Conservation (phyloP, 371 early-diverging fungal species). For the Neoconidiobolus thromboides region DNA sequence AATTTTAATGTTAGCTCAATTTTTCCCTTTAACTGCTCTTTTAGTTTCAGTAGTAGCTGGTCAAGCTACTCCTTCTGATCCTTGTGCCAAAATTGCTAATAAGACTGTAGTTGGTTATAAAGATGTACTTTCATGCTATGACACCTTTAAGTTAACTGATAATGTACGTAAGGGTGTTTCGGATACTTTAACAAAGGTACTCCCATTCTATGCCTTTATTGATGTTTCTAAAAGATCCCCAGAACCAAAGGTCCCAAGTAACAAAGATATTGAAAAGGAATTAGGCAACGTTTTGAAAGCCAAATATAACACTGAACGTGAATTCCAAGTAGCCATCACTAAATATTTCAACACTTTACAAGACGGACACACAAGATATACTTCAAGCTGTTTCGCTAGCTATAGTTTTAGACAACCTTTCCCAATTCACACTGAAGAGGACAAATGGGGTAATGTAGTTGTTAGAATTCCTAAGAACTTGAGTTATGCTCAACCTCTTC, state of each 20-base stretch:
- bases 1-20: too few species aligned
- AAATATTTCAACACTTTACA: background rate
- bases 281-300: background rate
- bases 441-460: background rate
- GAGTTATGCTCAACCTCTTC: background rate
- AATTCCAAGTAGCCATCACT: background rate
- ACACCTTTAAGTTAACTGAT: background rate
- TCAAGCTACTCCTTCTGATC: background rate
- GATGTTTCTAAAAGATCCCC: background rate
- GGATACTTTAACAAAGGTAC: background rate
- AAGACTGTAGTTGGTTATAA: background rate
- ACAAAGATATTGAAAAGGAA: background rate
- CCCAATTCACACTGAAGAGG: background rate
- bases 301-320: background rate
- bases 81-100: background rate
- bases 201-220: background rate
- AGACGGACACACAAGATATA: background rate
- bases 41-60: too few species aligned
- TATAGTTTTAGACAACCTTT: background rate
- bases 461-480: background rate
- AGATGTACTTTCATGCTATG: background rate
- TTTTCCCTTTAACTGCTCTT: too few species aligned
- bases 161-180: background rate
- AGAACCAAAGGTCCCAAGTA: background rate
- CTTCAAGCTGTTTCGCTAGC: background rate